A percentile compares a stretch with the other conserved stretches of the same genome.
These are phyloP conservation scores for Phytopythium helicoides DNA, from an alignment of 352 stramenopile species.

Conservation along the genomic window DNA sequence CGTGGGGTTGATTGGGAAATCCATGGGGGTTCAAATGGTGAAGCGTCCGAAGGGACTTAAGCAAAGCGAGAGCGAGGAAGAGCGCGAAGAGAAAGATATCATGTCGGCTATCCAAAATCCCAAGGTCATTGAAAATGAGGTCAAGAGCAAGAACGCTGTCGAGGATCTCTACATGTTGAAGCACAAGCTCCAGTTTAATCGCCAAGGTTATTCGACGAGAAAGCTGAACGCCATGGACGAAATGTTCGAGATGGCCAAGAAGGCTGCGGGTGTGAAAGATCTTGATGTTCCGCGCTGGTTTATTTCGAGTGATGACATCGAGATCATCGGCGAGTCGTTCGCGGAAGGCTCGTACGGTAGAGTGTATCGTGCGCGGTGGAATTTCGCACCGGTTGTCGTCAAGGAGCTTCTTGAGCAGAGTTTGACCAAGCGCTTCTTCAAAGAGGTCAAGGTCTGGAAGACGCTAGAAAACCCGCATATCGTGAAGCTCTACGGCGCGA, in stretches of 20 bases:
- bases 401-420: conserved; percentile 18
- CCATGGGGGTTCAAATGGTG: neutral
- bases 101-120: conserved; percentile 8
- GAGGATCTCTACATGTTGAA: conserved; percentile 21
- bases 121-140: conserved; percentile 8
- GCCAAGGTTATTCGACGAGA: conserved; percentile 3
- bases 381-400: conserved; percentile 24
- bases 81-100: conserved; percentile 3
- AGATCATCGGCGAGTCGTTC: conserved; percentile 5
- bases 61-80: conserved; percentile 10
- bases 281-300: conserved; percentile 19
- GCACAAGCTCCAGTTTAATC: conserved; percentile 18
- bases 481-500: conserved; percentile 43
- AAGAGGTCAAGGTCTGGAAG: conserved; percentile 34
- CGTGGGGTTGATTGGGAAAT: conserved; percentile 7
- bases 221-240: conserved; percentile 12
- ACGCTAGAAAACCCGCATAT: conserved; percentile 18
- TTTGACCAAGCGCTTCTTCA: conserved; percentile 11
- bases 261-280: conserved; percentile 8
- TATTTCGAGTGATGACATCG: conserved; percentile 15
- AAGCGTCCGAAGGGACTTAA: too few relatives aligned
- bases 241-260: conserved; percentile 11
- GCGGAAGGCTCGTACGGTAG: conserved; percentile 7
- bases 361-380: conserved; percentile 21
- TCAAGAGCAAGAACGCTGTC: conserved; percentile 9